Evolutionary conservation across 768 basidiomycete genomes (phyloP), one percentile per base, ranked within the genome.

Genomic region (Psilocybe cubensis): DNA sequence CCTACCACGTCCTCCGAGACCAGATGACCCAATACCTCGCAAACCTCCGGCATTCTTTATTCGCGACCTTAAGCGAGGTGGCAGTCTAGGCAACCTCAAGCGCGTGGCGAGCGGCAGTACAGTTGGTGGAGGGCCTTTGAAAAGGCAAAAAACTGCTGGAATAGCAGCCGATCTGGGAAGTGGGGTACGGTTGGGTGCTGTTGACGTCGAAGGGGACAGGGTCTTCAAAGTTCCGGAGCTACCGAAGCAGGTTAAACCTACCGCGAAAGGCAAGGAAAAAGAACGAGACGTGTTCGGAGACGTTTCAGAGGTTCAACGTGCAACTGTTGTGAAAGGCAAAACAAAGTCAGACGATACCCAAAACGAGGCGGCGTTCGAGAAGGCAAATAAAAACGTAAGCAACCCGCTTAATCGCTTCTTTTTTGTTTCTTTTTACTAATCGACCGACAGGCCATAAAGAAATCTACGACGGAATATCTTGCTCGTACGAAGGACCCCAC

Each of bases 11-110:
- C 50, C 70, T 14, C 68, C 78, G 9, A 65, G 91, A 31, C 91
- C 91, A 0, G 91, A 92, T 59, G 91, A 92, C 58, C 91, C 89
- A 0, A 90, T 86, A 4, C 91, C 91, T 7, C 87, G 91, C 17
- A 76, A 79, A 25, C 89, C 89, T 0, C 87, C 89, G 6, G 54
- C 76, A 43, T 60, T 74, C 44, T 75, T 79, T 43, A 63, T 66
- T 20, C 68, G 68, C 55, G 62, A 61, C 41, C 52, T 61, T 38
- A 68, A 67, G 52, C 52, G 61, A 50, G 53, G 59, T 51, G 66
- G 59, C 1, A 66, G 61, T 43, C 11, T 46, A 4, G 63, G 56
- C 53, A 54, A 65, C 38, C 62, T 77, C 24, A 76, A 73, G 53
- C 70, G 73, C 28, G 62, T 68, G 7, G 67, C 70, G 27, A 75